Evolutionary conservation across 2,329 filamentous ascomycete genomes (phyloP), one percentile per base, ranked within the genome.

Genomic region (Plectosphaerella plurivora): DNA sequence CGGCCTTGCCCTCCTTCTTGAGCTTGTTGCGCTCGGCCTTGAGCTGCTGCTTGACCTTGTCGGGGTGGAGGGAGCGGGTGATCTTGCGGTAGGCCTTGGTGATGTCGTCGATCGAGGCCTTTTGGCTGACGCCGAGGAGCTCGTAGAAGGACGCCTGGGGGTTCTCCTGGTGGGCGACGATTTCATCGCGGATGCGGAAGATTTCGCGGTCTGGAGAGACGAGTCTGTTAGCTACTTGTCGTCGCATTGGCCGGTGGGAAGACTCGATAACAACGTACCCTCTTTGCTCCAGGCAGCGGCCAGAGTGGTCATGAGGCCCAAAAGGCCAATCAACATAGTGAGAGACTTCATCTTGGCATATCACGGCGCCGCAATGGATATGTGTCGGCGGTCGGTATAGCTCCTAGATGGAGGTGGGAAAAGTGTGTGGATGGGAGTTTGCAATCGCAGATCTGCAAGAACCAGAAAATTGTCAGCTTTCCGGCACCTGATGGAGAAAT

Each of bases 31-130:
- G 85, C 66, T 88, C 85, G 58, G 88, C 81, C 56, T 88, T 78
- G 70, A 94, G 89, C 68, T 86, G 79, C 70, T 92, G 89, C 71
- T 88, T 90, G 63, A 93, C 92, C 77, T 97, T 99, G 82, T 99
- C 94, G 1, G 94, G 94, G 70, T 99, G 94, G 47, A 97, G 78
- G 50, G 82, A 78, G 58, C 86, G 82, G 45, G 91, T 88, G 73
- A 87, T 91, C 74, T 92, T 91, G 75, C 90, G 89, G 79, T 95
- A 96, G 62, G 91, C 92, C 71, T 94, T 95, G 76, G 87, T 91
- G 73, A 99, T 88, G 57, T 96, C 90, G 57, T 96, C 91, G 60
- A 89, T 86, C 61, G 80, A 87, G 55, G 91, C 93, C 53, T 79
- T 79, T 54, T 84, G 76, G 49, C 80, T 76, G 59, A 96, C 81